These are phyloP conservation scores for Sclerotinia minor DNA, from an alignment of 2,329 filamentous ascomycete genomes.

Conservation along the genomic window DNA sequence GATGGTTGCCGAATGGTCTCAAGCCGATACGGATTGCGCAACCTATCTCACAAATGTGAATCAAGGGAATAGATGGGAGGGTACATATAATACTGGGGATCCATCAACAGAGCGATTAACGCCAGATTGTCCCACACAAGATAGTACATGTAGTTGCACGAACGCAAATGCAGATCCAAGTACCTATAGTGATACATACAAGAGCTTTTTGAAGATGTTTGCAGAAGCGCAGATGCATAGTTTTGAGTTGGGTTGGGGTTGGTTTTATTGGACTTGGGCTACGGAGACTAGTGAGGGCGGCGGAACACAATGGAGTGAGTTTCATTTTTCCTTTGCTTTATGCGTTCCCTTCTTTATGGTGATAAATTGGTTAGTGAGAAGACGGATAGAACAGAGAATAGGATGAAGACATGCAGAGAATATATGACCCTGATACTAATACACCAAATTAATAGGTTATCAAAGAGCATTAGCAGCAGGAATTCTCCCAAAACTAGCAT, in stretches of 20 bases:
- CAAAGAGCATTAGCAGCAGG: constrained; percentile 46
- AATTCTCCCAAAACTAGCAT: constrained; percentile 76
- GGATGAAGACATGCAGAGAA: neutral
- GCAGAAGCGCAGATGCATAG: constrained; percentile 94
- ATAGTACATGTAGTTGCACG: constrained; percentile 68
- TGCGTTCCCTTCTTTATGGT: constrained; percentile 66
- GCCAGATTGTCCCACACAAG: constrained; percentile 72
- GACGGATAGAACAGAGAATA: too few species aligned
- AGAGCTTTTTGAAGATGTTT: constrained; percentile 82
- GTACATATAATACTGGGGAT: constrained; percentile 73
- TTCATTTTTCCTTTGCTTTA: constrained; percentile 21
- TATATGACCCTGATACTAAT: neutral
- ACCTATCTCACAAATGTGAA: constrained; percentile 85
- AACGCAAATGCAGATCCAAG: constrained; percentile 72
- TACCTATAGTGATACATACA: constrained; percentile 72
- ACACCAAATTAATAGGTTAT: constrained; percentile 13
- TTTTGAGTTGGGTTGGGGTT: constrained; percentile 92
- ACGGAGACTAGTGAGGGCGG: constrained; percentile 65
- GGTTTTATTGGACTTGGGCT: constrained; percentile 99
- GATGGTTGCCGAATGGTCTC: constrained; percentile 94
- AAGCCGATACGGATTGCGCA: constrained; percentile 95
- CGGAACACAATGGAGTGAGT: constrained; percentile 72
- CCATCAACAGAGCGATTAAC: constrained; percentile 55
- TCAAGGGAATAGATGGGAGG: constrained; percentile 87
- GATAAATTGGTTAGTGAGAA: constrained; percentile 47